Evolutionary conservation across 2,329 filamentous ascomycete genomes (phyloP).

Genomic region (Arachnopeziza araneosa): DNA sequence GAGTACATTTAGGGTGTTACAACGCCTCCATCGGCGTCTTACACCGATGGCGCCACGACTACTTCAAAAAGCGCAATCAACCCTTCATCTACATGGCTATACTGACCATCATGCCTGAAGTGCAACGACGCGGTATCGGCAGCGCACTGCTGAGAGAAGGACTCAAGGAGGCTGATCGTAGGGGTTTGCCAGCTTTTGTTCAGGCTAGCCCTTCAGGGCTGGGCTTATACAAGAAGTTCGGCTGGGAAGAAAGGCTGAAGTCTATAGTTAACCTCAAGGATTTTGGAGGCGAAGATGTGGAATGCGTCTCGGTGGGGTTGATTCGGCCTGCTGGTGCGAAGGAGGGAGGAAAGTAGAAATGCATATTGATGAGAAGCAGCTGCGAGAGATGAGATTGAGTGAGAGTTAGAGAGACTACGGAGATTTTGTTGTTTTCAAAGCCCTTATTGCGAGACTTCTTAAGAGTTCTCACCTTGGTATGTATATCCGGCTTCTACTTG

Average conservation of each 20-base stretch:
- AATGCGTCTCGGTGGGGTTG: conserved; percentile 1
- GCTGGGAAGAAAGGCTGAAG: not conserved
- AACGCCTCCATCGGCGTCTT: not conserved
- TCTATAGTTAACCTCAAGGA: not conserved
- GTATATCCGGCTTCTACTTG: too few species aligned
- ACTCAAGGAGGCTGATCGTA: conserved; percentile 1
- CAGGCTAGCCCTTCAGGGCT: not conserved
- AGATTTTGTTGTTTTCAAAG: too few species aligned
- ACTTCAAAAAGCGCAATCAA: not conserved
- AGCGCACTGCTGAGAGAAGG: not conserved
- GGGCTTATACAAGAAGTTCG: conserved; percentile 6
- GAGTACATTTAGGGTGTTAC: not conserved
- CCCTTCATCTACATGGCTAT: conserved; percentile 1
- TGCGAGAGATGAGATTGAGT: too few species aligned
- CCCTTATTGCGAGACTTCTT: too few species aligned
- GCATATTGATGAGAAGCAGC: too few species aligned
- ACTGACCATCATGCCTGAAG: not conserved
- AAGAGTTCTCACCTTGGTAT: too few species aligned
- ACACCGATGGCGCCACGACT: not conserved
- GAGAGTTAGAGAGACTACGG: too few species aligned
- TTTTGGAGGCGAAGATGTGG: conserved; percentile 3
- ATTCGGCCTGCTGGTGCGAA: conserved; percentile 1
- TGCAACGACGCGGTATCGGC: not conserved
- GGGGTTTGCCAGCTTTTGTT: not conserved
- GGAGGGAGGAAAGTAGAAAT: not conserved